Evolutionary conservation across 345 rosid genomes (phyloP), one percentile per base, ranked within the genome.

Genomic region (Arabidopsis arenosa): DNA sequence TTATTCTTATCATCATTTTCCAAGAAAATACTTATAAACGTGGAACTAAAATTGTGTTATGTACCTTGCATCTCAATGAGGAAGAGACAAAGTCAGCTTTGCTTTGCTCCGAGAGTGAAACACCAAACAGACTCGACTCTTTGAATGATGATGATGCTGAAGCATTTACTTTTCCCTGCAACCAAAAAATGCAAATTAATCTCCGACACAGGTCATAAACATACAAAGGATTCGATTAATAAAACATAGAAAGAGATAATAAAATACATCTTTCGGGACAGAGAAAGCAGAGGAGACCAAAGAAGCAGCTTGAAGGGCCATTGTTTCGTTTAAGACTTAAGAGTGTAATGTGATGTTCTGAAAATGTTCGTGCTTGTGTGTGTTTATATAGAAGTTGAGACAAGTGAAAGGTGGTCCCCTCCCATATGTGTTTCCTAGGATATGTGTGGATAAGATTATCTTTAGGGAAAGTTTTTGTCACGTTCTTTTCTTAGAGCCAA

Each of bases 301-400:
- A 66, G 95, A 86, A 83, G 95, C 83, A 65, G 69, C 83, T 77
- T 82, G 94, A 52, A 90, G 88, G 66, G 92, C 91, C 96, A 92
- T 92, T 75, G 51, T 28, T 55, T 33, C 41, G 4, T 23, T 63
- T 14, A 45, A 45, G 51, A 45, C 9, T 45, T 45, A 11, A 15
- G 35, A 70, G 64, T 69, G 48, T 1, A 69, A 54, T 72, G 33
- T 70, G 17, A 66, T 30, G 23, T 44, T 52, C 30, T 71, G 28
- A 36, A 71, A 58, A 61, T 64, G 72, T 73, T 49, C 32, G 23
- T 9, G 49, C 36, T 23, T 54, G 39, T 40, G 78, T 63, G 61
- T 49, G 66, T 75, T 79, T 80, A 70, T 58, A 77, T 17, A 68
- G 33, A 80, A 43, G 69, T 80, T 71, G 61, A 48, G 47, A 63